Conservation (phyloP, 257 asterid genomes). For the Parsonsia alboflavescens region DNA sequence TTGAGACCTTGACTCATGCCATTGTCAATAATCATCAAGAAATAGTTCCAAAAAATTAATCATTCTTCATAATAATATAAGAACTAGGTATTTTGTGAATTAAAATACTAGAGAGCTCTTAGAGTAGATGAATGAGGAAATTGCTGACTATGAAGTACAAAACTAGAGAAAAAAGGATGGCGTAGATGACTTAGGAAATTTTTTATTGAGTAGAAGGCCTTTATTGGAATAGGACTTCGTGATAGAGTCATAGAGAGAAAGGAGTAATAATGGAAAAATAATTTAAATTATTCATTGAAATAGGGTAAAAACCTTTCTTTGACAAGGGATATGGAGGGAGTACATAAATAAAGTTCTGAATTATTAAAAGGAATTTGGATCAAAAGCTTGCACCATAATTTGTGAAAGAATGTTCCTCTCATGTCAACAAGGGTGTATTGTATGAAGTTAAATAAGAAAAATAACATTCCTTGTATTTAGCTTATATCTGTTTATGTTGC, state of each 20-base stretch:
- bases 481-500: too few species aligned
- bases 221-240: neutral
- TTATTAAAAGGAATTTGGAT: neutral
- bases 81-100: too few species aligned
- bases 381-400: neutral
- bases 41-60: neutral
- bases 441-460: neutral
- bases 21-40: too few species aligned
- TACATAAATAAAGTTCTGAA: neutral
- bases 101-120: neutral
- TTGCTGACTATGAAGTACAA: neutral
- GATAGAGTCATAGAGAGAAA: neutral
- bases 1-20: neutral
- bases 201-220: neutral
- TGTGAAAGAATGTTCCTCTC: neutral
- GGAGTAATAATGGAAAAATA: neutral
- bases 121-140: neutral
- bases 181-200: neutral
- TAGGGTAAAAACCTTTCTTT: neutral
- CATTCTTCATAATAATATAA: neutral
- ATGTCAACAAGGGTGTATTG: neutral
- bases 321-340: too few species aligned
- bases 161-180: neutral
- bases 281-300: neutral
- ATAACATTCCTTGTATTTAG: too few species aligned